Evolutionary conservation across 345 rosid genomes (phyloP), one percentile per base, ranked within the genome.

Genomic region (Salix dunnii): DNA sequence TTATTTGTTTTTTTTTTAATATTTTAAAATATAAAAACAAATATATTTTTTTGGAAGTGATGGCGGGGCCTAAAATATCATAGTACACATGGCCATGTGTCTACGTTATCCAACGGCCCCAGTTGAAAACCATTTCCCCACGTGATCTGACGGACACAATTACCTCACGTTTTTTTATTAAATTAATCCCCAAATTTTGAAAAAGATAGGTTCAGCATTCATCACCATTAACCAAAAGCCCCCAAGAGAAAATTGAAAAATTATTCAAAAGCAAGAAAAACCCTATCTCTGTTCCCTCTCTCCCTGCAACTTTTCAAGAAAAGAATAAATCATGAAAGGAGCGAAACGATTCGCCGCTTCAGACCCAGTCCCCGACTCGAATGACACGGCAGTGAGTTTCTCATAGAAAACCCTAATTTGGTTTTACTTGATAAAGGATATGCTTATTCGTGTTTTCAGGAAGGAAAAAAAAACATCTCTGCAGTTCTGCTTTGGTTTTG

Each of bases 361-460:
- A 72, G 92, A 87, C 68, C 81, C 88, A 60, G 81, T 72, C 63
- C 78, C 83, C 64, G 90, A 84, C 49, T 67, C 90, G 17, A 80
- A 66, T 73, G 94, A 96, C 67, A 75, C 89, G 36, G 70, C 86
- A 21, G 99, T 93, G 84, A 88, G 99, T 82, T 70, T 31, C 77
- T 76, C 76, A 28, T 51, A 35, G 20, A 76, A 80, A 85, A 74
- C 83, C 78, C 72, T 23, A 70, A 70, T 72, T 67, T 79, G 28
- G 28, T 38, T 40, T 40, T 38, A 58, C 12, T 11, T 23, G 63
- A 58, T 58, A 58, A 58, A 58, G 6, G 23, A 3, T 58, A 10
- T 58, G 28, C 63, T 58, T 58, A n/a, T 23, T 10, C 23, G 63
- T 58, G 28, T 27, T 23, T 25, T 58, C 3, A 58, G 60, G 35